Base-by-base conservation (phyloP, 1,139 yeast genomes). In the Yamadazyma triangularis region DNA sequence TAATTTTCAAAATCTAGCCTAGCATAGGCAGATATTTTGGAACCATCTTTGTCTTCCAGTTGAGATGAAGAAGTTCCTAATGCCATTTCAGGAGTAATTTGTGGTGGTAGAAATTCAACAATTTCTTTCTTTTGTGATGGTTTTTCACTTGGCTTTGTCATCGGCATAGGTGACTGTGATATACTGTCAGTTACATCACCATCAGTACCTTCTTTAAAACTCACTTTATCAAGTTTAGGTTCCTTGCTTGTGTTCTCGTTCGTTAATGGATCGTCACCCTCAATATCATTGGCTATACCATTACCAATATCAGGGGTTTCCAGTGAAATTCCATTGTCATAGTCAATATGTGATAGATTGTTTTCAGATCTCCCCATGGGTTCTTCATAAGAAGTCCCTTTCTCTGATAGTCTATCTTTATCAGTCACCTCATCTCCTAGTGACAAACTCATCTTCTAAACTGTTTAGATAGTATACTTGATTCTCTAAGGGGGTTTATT, bases 1-100 rank as follows among this genome's bases (percentile, higher is more conserved):
- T 82, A 89, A 42, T 87, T 79, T 39, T 86, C 95, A 56, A 91
- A 91, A 53, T 91, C 97, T 25, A 91, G 62, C 43, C 96, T 71
- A 2, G 98, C 98, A 53, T 91, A 91, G 1, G 98, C 98, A 8
- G 89, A 83, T 9, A 91, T 86, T 37, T 77, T 72, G 5, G 86
- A 55, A 14, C 35, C 38, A 18, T 51, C 55, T 16, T 53, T 53
- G 8, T 51, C 53, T 2, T 44, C 49, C 2, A 50, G 42, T 9
- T 33, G 28, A 14, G 32, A 32, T 5, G 41, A 20, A 10, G 30
- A 22, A 4, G 50, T 56, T 11, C 51, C 37, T 10, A 52, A 52
- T 2, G 58, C 7, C 24, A 22, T 22, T 22, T 10, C 7, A 10
- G 7, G 6, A 6, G 9, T 18, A 9, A 9, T 7, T n/a, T n/a